Evolutionary conservation across 192 early-diverging fungal species (phyloP), one percentile per base, ranked within the genome.

Genomic region (Thoreauomyces humboldtii): DNA sequence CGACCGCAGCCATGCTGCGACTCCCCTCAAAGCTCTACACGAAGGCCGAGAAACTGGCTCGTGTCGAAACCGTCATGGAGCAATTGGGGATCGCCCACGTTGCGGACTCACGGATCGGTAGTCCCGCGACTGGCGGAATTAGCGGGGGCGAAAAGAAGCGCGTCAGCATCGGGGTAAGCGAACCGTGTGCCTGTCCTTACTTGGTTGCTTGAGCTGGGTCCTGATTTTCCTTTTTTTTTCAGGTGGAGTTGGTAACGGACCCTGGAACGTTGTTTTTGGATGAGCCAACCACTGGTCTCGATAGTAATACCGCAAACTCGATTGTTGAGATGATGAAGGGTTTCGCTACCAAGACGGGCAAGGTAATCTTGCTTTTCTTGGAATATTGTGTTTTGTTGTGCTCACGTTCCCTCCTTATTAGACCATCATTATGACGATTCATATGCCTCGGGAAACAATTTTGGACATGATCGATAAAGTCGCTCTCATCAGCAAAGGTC

Each of bases 391-490:
- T n/a, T n/a, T n/a, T 38, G 11, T 24, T 57, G 17, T 38, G 17
- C 17, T 9, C 7, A 11, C 12, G 7, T 29, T 37, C 15, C 22
- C 22, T 15, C 28, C 29, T 17, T 9, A 7, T n/a, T n/a, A n/a
- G n/a, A n/a, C n/a, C n/a, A n/a, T n/a, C n/a, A 71, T 91, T 61
- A 89, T 89, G 69, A 91, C 89, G 3, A 93, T 95, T 54, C 93
- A 95, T 73, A 89, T 90, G 77, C 93, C 93, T 31, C 88, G 86
- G 2, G 81, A 90, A 24, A 77, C 87, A 54, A 76, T 92, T 46
- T 88, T 95, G 67, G 84, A 87, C 62, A 86, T 87, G 67, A 90
- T 93, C 66, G 92, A 93, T 72, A 78, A 90, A 19, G 70, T 95
- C 5, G 63, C 91, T 44, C 75, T 95, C 14, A 76, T 95, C 56